Evolutionary conservation across 1,284 basidiomycete species (phyloP), one percentile per base, ranked within the genome.

Genomic region (Farysia itapuensis): DNA sequence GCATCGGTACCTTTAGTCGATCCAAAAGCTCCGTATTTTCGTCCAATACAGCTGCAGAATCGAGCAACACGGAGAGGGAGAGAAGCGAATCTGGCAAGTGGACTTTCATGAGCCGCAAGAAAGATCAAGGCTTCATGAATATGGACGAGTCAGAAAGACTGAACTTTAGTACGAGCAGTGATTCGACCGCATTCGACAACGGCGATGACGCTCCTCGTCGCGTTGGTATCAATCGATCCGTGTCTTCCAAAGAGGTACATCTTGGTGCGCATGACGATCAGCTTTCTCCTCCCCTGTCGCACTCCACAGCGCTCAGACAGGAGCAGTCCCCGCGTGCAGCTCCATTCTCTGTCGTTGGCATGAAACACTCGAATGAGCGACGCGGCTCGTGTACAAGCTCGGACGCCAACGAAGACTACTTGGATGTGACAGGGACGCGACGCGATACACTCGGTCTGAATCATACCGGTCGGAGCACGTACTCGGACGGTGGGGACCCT

Each of bases 381-480:
- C 46, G 46, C 19, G 58, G 54, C 9, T 54, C 51, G 7, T 34
- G 44, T n/a, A 26, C 54, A 5, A 35, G 32, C 41, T 20, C 32
- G 16, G 48, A 51, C 4, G 37, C 44, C 11, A 16, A 40, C 24
- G 28, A 33, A 15, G 57, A 60, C 30, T 58, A 36, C 38, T 33
- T 51, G 13, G 54, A 47, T 15, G 25, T 23, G 2, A 26, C 41
- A 4, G 28, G 18, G 5, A 22, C 34, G 14, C 40, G 24, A 15
- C 21, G 30, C 11, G 36, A 36, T n/a, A 19, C 23, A 4, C 34
- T 63, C 2, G 37, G 35, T 18, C 19, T 56, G 21, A 43, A 56
- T 24, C 52, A 63, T n/a, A 63, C 58, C 2, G 58, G 58, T 4
- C 30, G 51, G 4, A 46, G 42, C 12, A 42, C 52, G 13, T 63